Evolutionary conservation across 1,139 yeast genomes (phyloP).

Genomic region (Protomyces gravidus): DNA sequence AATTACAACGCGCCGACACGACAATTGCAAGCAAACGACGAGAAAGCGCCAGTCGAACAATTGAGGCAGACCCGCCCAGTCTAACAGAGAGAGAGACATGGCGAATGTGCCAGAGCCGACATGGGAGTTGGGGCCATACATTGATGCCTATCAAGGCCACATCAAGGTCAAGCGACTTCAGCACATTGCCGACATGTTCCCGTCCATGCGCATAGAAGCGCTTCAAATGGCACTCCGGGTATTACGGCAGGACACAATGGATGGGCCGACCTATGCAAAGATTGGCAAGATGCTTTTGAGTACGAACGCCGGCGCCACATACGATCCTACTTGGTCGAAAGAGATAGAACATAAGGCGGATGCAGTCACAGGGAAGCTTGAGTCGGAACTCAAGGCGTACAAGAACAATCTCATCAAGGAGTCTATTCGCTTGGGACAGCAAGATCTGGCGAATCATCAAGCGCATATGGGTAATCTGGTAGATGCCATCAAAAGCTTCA

Average conservation of each 20-base stretch:
- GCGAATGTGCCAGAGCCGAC: conserved; percentile 1
- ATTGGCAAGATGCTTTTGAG: conserved; percentile 25
- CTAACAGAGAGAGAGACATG: background rate
- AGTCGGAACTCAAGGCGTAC: conserved; percentile 34
- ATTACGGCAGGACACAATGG: conserved; percentile 30
- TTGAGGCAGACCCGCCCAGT: background rate
- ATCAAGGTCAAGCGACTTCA: conserved; percentile 32
- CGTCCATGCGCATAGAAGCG: conserved; percentile 30
- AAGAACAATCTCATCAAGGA: conserved; percentile 35
- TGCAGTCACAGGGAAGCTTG: conserved; percentile 31
- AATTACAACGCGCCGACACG: too few relatives aligned
- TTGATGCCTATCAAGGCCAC: conserved; percentile 25
- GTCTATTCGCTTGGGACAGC: conserved; percentile 35
- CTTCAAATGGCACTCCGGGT: conserved; percentile 31
- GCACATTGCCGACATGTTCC: conserved; percentile 33
- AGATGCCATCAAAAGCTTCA: conserved; percentile 30
- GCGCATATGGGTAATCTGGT: conserved; percentile 32
- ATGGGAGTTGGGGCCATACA: conserved; percentile 27
- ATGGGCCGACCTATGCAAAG: conserved; percentile 30
- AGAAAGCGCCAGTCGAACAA: background rate
- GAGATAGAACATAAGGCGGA: conserved; percentile 13
- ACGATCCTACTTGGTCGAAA: conserved; percentile 31
- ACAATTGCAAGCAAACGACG: background rate
- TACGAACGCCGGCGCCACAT: conserved; percentile 1
- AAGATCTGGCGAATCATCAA: conserved; percentile 33